Base-by-base conservation (phyloP, 257 asterid species). In the Vinca minor region DNA sequence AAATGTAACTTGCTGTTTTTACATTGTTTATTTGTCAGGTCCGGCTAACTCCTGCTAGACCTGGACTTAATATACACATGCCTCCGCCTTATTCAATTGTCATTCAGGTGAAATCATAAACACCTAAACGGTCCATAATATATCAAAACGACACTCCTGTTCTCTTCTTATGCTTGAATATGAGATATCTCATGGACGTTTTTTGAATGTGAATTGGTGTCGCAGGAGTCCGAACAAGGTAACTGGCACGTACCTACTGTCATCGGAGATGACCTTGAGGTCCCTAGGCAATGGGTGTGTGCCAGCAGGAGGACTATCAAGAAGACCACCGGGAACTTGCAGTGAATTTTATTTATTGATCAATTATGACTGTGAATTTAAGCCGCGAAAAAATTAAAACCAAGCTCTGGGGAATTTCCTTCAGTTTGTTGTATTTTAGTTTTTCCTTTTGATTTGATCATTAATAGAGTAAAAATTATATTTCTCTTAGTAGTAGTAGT, bases 81-180 rank as follows among this genome's bases (percentile, higher is more conserved):
- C 98, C 98, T 53, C 98, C 97, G 50, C 91, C 94, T 12, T 93
- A 87, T 78, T 93, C 98, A 23, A 72, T 28, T 53, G 96, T 93
- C 68, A 80, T 85, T 69, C 97, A 93, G 95, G 98, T 87, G 32
- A 35, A 68, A 23, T 50, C 29, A 44, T 39, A 32, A n/a, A 49
- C 54, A 53, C n/a, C 42, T 4, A 23, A 48, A 14, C 17, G 54
- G 17, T 14, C 47, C 25, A 25, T 13, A n/a, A 29, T 52, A 9
- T 6, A 15, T 23, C 20, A 26, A n/a, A 0, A 13, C 1, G 32
- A 3, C 25, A 39, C 8, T 20, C 41, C 10, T 21, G 28, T 23
- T 29, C 20, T n/a, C n/a, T n/a, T n/a, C n/a, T n/a, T n/a, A n/a
- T n/a, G n/a, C n/a, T 42, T 15, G 10, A 45, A 7, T 3, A n/a